Percentiles rank a stretch among this genome's conserved stretches.
phyloP scores from a whole-genome alignment of 2,329 filamentous ascomycete genomes.

The Penicillium verrucosum region DNA sequence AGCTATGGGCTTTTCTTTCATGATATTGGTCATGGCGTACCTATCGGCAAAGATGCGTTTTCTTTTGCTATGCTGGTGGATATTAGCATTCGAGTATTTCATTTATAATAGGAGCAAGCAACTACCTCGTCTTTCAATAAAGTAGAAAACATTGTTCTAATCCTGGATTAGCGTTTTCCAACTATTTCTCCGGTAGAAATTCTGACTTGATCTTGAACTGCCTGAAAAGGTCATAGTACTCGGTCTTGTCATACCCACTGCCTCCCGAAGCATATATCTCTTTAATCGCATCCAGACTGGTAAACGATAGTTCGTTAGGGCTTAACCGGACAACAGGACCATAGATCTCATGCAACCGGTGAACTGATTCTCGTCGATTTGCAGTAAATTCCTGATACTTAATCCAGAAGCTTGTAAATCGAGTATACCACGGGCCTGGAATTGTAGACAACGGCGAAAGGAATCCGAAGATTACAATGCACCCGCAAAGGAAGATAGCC shows the following conservation, averaged over 20 bases:
- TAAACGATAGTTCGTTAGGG: slow-evolving; percentile 33
- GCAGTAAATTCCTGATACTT: slow-evolving; percentile 33
- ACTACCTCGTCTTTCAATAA: slow-evolving; percentile 24
- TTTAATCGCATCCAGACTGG: slow-evolving; percentile 28
- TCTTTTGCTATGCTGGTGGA: slow-evolving; percentile 56
- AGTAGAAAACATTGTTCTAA: slow-evolving; percentile 41
- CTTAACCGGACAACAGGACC: slow-evolving; percentile 29
- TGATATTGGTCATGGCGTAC: slow-evolving; percentile 66
- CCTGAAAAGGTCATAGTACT: slow-evolving; percentile 35
- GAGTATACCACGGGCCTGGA: slow-evolving; percentile 32
- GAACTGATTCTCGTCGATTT: slow-evolving; percentile 28
- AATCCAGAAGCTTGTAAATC: slow-evolving; percentile 27
- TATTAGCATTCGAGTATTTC: background rate
- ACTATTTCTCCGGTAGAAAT: background rate
- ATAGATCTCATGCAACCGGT: slow-evolving; percentile 27
- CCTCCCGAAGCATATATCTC: slow-evolving; percentile 35
- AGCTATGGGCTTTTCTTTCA: slow-evolving; percentile 53
- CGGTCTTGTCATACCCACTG: slow-evolving; percentile 39
- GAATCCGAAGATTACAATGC: slow-evolving; percentile 8
- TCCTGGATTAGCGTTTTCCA: background rate
- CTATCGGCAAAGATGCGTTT: slow-evolving; percentile 63
- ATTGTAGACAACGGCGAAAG: slow-evolving; percentile 21
- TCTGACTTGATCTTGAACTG: slow-evolving; percentile 32
- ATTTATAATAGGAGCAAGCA: background rate
- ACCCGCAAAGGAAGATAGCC: slow-evolving; percentile 9